phyloP scores from a whole-genome alignment of 768 basidiomycete species.

The Leccinum fibrillosum region DNA sequence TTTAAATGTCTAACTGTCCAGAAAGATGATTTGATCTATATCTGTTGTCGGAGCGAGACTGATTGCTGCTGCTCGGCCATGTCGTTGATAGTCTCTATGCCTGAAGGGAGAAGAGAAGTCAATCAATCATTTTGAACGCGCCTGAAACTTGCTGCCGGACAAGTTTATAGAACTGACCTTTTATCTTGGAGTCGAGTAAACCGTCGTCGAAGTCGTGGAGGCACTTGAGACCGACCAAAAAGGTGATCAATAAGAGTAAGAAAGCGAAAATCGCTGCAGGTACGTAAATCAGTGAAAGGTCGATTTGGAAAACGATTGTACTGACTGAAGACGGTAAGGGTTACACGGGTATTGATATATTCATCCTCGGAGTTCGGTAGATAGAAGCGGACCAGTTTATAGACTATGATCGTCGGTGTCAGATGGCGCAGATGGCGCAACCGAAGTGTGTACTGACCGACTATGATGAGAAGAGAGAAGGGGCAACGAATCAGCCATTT shows the following conservation, averaged over 20 bases:
- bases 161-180: conserved; percentile 55
- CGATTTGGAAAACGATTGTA: conserved; percentile 4
- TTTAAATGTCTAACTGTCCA: too few species aligned
- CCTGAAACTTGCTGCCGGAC: conserved; percentile 25
- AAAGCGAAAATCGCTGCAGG: conserved; percentile 69
- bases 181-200: conserved; percentile 66
- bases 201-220: conserved; percentile 82
- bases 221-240: conserved; percentile 73
- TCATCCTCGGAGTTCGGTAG: conserved; percentile 48
- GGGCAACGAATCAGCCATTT: conserved; percentile 2
- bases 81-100: conserved; percentile 45
- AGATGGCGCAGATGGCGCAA: not conserved
- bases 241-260: conserved; percentile 68
- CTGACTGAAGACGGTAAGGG: conserved; percentile 79
- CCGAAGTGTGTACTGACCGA: conserved; percentile 21
- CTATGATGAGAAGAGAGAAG: conserved; percentile 13
- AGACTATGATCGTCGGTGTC: conserved; percentile 45
- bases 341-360: conserved; percentile 74
- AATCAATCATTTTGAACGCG: conserved; percentile 36
- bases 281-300: not conserved
- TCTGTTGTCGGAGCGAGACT: conserved; percentile 51
- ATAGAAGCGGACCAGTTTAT: conserved; percentile 84
- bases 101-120: conserved; percentile 33
- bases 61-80: conserved; percentile 45
- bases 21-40: conserved; percentile 38